A percentile compares a stretch with the other conserved stretches of the same genome.
Evolutionary conservation across 139 green algal genomes (phyloP).

Genomic region (Haematococcus lacustris): DNA sequence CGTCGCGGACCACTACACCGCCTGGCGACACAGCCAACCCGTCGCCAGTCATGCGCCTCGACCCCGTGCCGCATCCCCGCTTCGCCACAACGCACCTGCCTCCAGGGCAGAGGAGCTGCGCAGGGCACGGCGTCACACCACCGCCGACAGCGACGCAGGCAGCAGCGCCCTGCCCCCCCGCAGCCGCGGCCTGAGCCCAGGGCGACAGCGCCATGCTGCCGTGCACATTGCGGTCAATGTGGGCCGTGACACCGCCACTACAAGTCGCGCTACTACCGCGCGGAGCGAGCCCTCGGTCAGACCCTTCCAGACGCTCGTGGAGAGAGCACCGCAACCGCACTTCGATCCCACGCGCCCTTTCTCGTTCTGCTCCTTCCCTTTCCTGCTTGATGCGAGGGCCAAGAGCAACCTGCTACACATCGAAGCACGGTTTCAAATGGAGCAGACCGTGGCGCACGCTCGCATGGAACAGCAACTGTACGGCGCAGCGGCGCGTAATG

Average conservation of each 20-base stretch:
- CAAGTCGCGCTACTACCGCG: too few species aligned
- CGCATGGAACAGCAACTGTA: slow-evolving; percentile 70
- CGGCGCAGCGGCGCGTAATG: too few species aligned
- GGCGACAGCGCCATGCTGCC: too few species aligned
- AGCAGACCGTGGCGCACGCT: slow-evolving; percentile 56
- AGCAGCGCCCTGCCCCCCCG: neutral
- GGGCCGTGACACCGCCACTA: too few species aligned
- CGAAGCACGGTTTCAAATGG: slow-evolving; percentile 67
- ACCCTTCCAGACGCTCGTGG: neutral
- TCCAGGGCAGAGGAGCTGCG: too few species aligned
- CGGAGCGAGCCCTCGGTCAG: too few species aligned
- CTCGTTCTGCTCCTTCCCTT: slow-evolving; percentile 61
- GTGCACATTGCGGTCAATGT: too few species aligned
- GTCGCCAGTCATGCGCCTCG: slow-evolving; percentile 3
- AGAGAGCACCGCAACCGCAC: neutral
- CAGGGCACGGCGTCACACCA: too few species aligned
- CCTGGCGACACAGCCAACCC: slow-evolving; percentile 73
- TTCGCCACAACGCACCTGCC: neutral
- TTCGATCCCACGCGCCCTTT: slow-evolving; percentile 7
- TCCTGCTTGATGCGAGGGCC: slow-evolving; percentile 79
- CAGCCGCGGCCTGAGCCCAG: neutral
- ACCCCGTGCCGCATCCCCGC: slow-evolving; percentile 2
- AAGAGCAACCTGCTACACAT: slow-evolving; percentile 85
- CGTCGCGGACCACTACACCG: slow-evolving; percentile 84
- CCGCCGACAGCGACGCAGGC: too few species aligned